Evolutionary conservation across 2,329 filamentous ascomycete genomes (phyloP), one percentile per base, ranked within the genome.

Genomic region (Hyphodiscus sp.): DNA sequence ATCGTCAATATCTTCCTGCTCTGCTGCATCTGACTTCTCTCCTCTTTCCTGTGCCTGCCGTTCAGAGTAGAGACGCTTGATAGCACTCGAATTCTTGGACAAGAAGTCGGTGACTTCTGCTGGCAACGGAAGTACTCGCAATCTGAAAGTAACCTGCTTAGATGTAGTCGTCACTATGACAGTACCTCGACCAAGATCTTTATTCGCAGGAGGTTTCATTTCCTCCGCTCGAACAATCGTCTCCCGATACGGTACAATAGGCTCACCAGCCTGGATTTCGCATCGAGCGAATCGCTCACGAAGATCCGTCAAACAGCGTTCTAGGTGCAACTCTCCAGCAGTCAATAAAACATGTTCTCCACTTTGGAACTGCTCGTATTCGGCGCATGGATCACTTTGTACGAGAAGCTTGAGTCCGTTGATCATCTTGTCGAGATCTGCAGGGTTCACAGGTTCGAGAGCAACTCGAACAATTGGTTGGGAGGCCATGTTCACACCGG

Each of bases 321-420:
- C 94, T 2, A 99, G 77, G 72, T 99, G 94, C 61, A 99, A 69
- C 70, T 99, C 94, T 51, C 94, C 94, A 6, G 94, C 94, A 0
- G 94, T 97, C 41, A 96, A 72, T 20, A 99, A 82, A 43, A 99
- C 94, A 69, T 99, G 94, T 71, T 99, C 94, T 53, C 94, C 94
- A 61, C 86, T 96, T 53, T 86, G 81, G 50, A 97, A 86, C 49
- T 95, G 89, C 68, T 97, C 91, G 63, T 99, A 99, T 68, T 95
- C 86, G 15, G 92, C 94, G 65, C 94, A 97, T 0, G 94, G 92
- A 65, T 99, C 94, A 63, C 91, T 95, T 67, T 96, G 91, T 30
- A 96, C 91, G 1, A 99, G 81, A 18, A 99, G 75, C 58, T 85
- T 85, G 50, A 99, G 75, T 0, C 94, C 94, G 6, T 82, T 79